Evolutionary conservation across 352 stramenopile species (phyloP).

Genomic region (Phytophthora hibernalis): DNA sequence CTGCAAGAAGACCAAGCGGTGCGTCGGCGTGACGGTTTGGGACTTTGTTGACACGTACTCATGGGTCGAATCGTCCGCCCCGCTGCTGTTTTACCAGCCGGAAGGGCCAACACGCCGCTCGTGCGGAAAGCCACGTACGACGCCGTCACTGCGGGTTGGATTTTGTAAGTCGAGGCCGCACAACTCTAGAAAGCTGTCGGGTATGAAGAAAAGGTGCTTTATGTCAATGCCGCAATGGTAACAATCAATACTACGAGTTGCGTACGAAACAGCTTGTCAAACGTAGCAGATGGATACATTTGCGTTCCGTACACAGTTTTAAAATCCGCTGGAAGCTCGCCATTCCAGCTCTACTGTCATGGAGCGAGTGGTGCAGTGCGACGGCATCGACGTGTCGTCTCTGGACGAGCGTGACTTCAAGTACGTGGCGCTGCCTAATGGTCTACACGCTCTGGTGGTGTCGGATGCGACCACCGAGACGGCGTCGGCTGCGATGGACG

Average conservation of each 20-base stretch:
- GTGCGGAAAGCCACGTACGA: conserved; percentile 42
- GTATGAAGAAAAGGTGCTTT: conserved; percentile 2
- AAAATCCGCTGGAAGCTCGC: background rate
- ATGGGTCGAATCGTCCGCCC: conserved; percentile 23
- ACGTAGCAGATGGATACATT: too few species aligned
- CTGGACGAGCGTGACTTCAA: conserved; percentile 66
- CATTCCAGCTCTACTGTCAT: background rate
- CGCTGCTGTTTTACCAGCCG: conserved; percentile 41
- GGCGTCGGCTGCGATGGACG: conserved; percentile 94
- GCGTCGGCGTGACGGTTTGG: conserved; percentile 34
- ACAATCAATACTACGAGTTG: background rate
- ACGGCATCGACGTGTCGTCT: conserved; percentile 60
- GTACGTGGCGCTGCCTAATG: conserved; percentile 55
- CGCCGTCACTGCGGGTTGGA: conserved; percentile 35
- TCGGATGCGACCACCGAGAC: conserved; percentile 92
- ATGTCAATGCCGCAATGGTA: conserved; percentile 1
- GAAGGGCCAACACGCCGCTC: conserved; percentile 27
- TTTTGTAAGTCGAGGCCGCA: conserved; percentile 24
- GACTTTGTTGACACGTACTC: conserved; percentile 44
- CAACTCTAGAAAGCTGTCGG: background rate
- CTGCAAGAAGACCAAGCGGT: conserved; percentile 39
- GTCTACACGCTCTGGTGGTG: conserved; percentile 79
- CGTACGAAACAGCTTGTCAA: background rate
- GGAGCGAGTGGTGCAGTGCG: conserved; percentile 35
- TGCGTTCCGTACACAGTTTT: background rate